phyloP scores from a whole-genome alignment of 1,284 basidiomycete species.

The Tilletiaria anomala region DNA sequence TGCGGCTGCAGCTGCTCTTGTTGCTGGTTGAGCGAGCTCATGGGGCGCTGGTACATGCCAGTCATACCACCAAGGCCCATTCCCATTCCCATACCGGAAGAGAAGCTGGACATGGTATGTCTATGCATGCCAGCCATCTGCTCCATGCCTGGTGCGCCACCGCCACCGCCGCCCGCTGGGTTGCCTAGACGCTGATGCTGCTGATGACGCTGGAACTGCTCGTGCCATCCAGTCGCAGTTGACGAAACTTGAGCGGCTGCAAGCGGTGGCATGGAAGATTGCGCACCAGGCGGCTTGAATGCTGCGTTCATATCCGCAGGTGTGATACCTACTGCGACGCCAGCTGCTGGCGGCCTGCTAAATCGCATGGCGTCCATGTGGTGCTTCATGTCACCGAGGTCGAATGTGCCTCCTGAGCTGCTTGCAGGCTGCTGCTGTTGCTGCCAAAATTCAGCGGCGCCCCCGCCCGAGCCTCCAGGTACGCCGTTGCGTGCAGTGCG shows the following conservation, averaged over 20 bases:
- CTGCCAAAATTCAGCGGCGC: too few relatives aligned
- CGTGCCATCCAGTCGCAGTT: background rate
- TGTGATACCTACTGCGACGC: too few relatives aligned
- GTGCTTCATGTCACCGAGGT: background rate
- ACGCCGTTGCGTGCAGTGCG: too few relatives aligned
- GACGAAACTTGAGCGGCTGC: background rate
- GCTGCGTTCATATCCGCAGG: background rate
- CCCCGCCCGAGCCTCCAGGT: too few relatives aligned
- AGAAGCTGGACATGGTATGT: constrained; percentile 17
- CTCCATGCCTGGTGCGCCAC: background rate
- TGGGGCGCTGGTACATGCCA: constrained; percentile 1
- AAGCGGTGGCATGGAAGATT: background rate
- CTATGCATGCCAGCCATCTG: constrained; percentile 9
- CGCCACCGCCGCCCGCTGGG: background rate
- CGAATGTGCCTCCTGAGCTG: background rate
- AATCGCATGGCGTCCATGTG: background rate
- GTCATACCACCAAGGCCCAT: constrained; percentile 11
- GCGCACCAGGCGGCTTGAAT: background rate
- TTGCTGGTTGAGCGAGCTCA: background rate
- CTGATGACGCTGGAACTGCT: constrained; percentile 1
- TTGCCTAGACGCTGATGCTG: too few relatives aligned
- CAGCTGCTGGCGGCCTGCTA: background rate
- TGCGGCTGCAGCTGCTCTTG: constrained; percentile 9
- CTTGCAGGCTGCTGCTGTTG: too few relatives aligned
- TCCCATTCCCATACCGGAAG: constrained; percentile 13